phyloP scores from a whole-genome alignment of 768 basidiomycete genomes.

The Mycena kentingensis region DNA sequence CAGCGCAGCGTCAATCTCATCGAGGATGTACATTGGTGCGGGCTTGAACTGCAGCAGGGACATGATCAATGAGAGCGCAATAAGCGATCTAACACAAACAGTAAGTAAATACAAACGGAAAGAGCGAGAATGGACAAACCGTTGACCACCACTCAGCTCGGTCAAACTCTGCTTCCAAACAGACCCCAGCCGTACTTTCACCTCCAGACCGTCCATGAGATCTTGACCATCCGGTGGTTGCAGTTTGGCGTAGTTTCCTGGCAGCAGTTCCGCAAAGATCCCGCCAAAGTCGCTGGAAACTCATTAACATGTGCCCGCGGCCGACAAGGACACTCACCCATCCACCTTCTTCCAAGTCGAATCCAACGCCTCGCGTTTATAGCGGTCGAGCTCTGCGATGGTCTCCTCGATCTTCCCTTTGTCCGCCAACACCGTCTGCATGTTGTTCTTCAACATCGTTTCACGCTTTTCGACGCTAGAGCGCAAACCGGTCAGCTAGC shows the following conservation, averaged over 20 bases:
- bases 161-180: slow-evolving; percentile 99
- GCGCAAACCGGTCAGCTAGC: too few relatives aligned
- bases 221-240: slow-evolving; percentile 93
- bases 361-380: slow-evolving; percentile 90
- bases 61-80: slow-evolving; percentile 98
- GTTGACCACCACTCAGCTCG: slow-evolving; percentile 94
- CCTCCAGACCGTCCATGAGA: slow-evolving; percentile 92
- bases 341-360: slow-evolving; percentile 98
- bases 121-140: slow-evolving; percentile 54
- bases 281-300: slow-evolving; percentile 86
- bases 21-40: slow-evolving; percentile 98
- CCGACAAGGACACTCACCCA: slow-evolving; percentile 54
- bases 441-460: slow-evolving; percentile 80
- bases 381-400: slow-evolving; percentile 88
- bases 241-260: slow-evolving; percentile 94
- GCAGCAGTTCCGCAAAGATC: slow-evolving; percentile 93
- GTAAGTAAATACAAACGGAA: neutral
- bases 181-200: slow-evolving; percentile 91
- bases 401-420: slow-evolving; percentile 95
- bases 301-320: slow-evolving; percentile 4
- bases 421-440: slow-evolving; percentile 85
- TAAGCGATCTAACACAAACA: slow-evolving; percentile 73
- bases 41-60: slow-evolving; percentile 98
- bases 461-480: slow-evolving; percentile 93
- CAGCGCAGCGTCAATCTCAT: slow-evolving; percentile 97